phyloP scores from a whole-genome alignment of 805 yeast genomes.

The Wickerhamiella dianesei region DNA sequence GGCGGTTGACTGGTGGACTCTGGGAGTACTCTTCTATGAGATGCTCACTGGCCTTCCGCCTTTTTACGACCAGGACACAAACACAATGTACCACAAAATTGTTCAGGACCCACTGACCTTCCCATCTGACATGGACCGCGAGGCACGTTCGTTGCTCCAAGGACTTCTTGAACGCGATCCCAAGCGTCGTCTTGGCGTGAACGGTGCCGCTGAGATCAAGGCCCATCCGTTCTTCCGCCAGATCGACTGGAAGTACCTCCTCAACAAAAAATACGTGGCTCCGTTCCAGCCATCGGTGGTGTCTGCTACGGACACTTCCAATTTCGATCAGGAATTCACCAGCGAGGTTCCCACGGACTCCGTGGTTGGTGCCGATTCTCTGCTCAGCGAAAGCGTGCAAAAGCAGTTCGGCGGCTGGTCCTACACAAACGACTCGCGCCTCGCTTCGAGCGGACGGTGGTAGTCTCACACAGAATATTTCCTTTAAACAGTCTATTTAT shows the following conservation, averaged over 20 bases:
- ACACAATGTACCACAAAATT: constrained; percentile 88
- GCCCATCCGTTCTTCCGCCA: constrained; percentile 75
- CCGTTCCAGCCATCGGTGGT: constrained; percentile 90
- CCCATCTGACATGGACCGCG: constrained; percentile 75
- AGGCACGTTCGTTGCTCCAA: constrained; percentile 67
- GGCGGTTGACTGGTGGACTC: constrained; percentile 97
- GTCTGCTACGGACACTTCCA: constrained; percentile 77
- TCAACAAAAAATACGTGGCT: constrained; percentile 80
- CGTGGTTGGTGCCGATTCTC: constrained; percentile 69
- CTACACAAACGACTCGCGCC: constrained; percentile 32
- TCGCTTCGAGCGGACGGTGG: constrained; percentile 25
- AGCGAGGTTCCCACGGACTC: constrained; percentile 88
- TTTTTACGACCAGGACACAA: constrained; percentile 85
- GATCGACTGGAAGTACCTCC: constrained; percentile 76
- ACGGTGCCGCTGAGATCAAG: constrained; percentile 76
- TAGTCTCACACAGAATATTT: constrained; percentile 4
- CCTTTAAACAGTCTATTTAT: neutral
- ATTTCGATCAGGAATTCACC: constrained; percentile 79
- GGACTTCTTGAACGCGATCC: constrained; percentile 80
- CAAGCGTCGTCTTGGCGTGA: constrained; percentile 53
- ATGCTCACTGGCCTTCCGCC: constrained; percentile 98
- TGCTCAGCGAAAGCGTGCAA: constrained; percentile 86
- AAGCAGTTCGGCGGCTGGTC: constrained; percentile 99
- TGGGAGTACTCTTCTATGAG: constrained; percentile 85
- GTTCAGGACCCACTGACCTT: constrained; percentile 77